Base-by-base conservation (phyloP, 768 basidiomycete genomes). In the Pisolithus albus region DNA sequence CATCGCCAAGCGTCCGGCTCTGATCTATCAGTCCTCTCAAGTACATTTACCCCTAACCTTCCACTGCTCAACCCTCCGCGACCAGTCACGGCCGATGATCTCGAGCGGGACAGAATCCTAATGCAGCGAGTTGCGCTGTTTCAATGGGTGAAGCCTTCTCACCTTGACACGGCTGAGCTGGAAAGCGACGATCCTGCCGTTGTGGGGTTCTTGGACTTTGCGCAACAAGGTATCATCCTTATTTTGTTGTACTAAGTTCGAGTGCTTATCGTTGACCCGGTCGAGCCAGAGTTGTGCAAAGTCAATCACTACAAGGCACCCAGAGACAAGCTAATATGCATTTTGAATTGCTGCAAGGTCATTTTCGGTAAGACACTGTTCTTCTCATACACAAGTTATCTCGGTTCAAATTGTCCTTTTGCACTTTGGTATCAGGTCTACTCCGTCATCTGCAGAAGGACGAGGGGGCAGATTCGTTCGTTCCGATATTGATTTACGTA, bases 261-360 rank as follows among this genome's bases (percentile, higher is more conserved):
- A 26, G 30, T 28, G 4, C 24, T 47, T 63, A 39, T 49, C 50
- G 5, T 37, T 1, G 15, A 19, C 30, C 26, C 46, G 36, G 40
- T 30, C 34, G 34, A 34, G 30, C 36, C 62, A 92, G 96, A 99
- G 68, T 74, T 99, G 40, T 68, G 92, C 59, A 98, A 97, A 76
- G 86, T 99, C 55, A 98, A 96, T 61, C 93, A 97, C 64, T 99
- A 98, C 75, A 98, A 98, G 67, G 96, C 96, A 9, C 96, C 96
- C 7, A 79, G 96, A 40, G 96, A 99, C 69, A 99, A 99, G 71
- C 74, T 98, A 47, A 98, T 99, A 50, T 98, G 96, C 68, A 88
- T 98, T 37, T 71, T 98, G 46, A 99, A 99, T 64, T 89, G 84
- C 67, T 99, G 94, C 82, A 99, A 99, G 73, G 92, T 99, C 67